A percentile compares a stretch with the other conserved stretches of the same genome.
These are phyloP conservation scores for Micromonas pusilla DNA, from an alignment of 139 green algal species.

Conservation along the genomic window DNA sequence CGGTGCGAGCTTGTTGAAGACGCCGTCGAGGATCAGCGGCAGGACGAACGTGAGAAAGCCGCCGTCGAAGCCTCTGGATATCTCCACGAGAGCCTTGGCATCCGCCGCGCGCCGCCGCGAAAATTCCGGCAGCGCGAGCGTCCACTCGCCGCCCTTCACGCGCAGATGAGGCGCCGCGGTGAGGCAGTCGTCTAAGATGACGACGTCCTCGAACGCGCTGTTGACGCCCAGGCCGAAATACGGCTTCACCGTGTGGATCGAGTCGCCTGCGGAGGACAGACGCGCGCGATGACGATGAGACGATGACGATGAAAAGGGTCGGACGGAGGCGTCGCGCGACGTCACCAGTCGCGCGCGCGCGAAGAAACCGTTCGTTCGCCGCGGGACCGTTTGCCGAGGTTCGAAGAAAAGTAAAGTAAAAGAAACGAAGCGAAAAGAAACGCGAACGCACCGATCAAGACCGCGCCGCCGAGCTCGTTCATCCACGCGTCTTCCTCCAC, in stretches of 20 bases:
- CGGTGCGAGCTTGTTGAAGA: slow-evolving; percentile 36
- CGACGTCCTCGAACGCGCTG: slow-evolving; percentile 49
- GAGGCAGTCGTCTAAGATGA: slow-evolving; percentile 20
- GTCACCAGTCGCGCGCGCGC: no score
- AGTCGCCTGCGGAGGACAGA: slow-evolving; percentile 41
- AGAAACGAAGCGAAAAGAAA: no score
- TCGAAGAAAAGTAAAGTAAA: no score
- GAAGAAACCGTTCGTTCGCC: no score
- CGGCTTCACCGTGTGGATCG: slow-evolving; percentile 53
- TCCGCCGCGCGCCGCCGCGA: slow-evolving; percentile 33
- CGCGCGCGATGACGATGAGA: neutral
- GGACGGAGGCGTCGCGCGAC: no score
- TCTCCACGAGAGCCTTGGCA: slow-evolving; percentile 44
- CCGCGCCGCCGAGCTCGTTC: neutral
- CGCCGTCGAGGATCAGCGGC: slow-evolving; percentile 47
- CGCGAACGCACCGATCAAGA: no score
- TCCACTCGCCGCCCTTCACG: slow-evolving; percentile 8
- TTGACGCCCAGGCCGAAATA: slow-evolving; percentile 58
- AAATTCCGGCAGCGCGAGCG: slow-evolving; percentile 23
- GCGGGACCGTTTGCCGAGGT: no score
- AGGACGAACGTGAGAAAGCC: slow-evolving; percentile 48
- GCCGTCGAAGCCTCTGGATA: slow-evolving; percentile 42
- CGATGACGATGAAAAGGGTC: no score
- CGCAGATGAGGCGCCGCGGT: neutral
- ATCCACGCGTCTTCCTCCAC: neutral